Conservation (phyloP, 2,329 filamentous ascomycete species). For the Fusarium proliferatum region DNA sequence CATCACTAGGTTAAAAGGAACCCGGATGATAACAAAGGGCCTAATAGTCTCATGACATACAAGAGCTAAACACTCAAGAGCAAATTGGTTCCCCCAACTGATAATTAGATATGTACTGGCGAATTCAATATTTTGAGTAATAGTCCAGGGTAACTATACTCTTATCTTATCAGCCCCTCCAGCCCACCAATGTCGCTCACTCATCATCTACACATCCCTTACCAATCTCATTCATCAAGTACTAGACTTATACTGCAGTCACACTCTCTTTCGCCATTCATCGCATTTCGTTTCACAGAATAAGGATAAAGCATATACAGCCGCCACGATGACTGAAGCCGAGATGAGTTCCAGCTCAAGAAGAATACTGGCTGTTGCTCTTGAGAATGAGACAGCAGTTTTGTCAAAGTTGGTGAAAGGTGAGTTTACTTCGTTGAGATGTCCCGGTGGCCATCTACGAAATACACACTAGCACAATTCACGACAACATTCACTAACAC, state of each 20-base stretch:
- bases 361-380: constrained; percentile 68
- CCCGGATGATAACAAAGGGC: too few relatives aligned
- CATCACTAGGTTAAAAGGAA: fast-evolving
- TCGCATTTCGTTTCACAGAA: too few relatives aligned
- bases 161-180: constrained; percentile 35
- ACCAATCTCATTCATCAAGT: constrained; percentile 27
- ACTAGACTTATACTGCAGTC: neutral
- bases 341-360: constrained; percentile 48
- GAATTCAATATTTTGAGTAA: fast-evolving
- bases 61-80: fast-evolving
- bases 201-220: constrained; percentile 35
- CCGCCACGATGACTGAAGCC: constrained; percentile 32
- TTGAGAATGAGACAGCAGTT: constrained; percentile 58
- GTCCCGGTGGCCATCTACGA: neutral
- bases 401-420: constrained; percentile 66
- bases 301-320: neutral
- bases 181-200: constrained; percentile 22
- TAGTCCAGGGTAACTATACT: neutral
- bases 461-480: neutral
- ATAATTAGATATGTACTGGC: neutral
- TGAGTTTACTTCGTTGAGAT: constrained; percentile 39
- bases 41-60: too few relatives aligned
- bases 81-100: fast-evolving
- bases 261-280: neutral
- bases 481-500: constrained; percentile 4